Conservation (phyloP, 2,329 filamentous ascomycete genomes). For the Clarireedia sp. region DNA sequence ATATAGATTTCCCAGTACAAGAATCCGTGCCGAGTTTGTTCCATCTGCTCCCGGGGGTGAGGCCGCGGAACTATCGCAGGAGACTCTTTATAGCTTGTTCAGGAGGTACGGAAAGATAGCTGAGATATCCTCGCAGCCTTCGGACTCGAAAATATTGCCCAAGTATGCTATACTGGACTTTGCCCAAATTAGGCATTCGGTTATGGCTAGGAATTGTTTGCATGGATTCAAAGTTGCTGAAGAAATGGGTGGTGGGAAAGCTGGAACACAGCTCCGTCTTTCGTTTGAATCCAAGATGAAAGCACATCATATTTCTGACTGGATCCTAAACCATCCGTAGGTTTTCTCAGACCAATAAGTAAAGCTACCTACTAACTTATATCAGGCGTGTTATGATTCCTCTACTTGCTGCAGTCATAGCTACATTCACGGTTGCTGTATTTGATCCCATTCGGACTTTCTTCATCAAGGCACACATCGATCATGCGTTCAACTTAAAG, state of each 20-base stretch:
- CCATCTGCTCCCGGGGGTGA: constrained; percentile 62
- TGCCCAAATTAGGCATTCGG: constrained; percentile 40
- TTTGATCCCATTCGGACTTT: constrained; percentile 94
- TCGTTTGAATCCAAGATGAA: constrained; percentile 78
- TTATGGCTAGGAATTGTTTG: constrained; percentile 50
- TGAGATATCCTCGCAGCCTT: constrained; percentile 74
- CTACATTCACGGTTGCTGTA: constrained; percentile 74
- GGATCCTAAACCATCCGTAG: constrained; percentile 64
- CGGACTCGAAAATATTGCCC: constrained; percentile 78
- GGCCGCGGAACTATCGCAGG: constrained; percentile 74
- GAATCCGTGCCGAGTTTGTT: constrained; percentile 78
- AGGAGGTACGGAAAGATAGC: constrained; percentile 83
- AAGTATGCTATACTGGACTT: constrained; percentile 78
- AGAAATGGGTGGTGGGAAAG: constrained; percentile 62
- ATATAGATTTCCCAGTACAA: constrained; percentile 67
- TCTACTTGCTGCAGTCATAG: constrained; percentile 68
- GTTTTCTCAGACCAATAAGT: not conserved
- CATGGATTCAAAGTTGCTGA: constrained; percentile 72
- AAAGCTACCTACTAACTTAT: not conserved
- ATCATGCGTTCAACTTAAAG: constrained; percentile 64
- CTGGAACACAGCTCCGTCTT: constrained; percentile 69
- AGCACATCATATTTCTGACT: constrained; percentile 73
- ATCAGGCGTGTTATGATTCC: constrained; percentile 69
- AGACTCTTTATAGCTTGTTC: constrained; percentile 80
- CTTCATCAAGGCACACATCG: constrained; percentile 83